Conservation (phyloP, 768 basidiomycete genomes). For the Boletus fagicola region DNA sequence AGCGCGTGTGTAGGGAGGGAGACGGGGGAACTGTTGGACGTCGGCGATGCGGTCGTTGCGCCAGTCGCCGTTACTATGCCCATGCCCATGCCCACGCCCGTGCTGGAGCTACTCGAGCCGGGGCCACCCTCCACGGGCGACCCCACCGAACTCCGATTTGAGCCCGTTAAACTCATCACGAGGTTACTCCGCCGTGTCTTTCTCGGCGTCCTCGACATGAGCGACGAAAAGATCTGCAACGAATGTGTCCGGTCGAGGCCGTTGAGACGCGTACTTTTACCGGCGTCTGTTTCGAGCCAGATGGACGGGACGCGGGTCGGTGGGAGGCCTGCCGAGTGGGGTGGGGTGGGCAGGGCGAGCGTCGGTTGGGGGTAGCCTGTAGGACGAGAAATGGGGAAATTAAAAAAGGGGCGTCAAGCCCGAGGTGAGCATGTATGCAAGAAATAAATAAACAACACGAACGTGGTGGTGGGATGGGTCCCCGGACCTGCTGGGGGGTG, state of each 20-base stretch:
- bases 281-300: constrained; percentile 47
- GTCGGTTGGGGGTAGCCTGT: constrained; percentile 19
- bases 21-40: constrained; percentile 12
- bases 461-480: constrained; percentile 19
- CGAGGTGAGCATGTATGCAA: not conserved
- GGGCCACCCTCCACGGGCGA: not conserved
- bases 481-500: constrained; percentile 35
- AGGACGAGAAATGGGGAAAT: not conserved
- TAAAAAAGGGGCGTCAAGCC: not conserved
- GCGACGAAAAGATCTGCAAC: constrained; percentile 20
- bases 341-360: constrained; percentile 17
- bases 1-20: constrained; percentile 16
- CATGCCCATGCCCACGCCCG: not conserved
- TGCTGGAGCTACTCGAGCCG: not conserved
- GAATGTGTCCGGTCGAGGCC: constrained; percentile 24
- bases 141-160: constrained; percentile 4
- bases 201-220: not conserved
- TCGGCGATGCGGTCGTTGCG: constrained; percentile 2
- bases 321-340: constrained; percentile 23
- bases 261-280: constrained; percentile 5
- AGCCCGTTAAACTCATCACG: constrained; percentile 21
- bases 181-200: constrained; percentile 26
- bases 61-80: not conserved
- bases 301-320: constrained; percentile 42
- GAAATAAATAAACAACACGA: not conserved